Conservation (phyloP, 1,284 basidiomycete genomes). For the Heterobasidion occidentale region DNA sequence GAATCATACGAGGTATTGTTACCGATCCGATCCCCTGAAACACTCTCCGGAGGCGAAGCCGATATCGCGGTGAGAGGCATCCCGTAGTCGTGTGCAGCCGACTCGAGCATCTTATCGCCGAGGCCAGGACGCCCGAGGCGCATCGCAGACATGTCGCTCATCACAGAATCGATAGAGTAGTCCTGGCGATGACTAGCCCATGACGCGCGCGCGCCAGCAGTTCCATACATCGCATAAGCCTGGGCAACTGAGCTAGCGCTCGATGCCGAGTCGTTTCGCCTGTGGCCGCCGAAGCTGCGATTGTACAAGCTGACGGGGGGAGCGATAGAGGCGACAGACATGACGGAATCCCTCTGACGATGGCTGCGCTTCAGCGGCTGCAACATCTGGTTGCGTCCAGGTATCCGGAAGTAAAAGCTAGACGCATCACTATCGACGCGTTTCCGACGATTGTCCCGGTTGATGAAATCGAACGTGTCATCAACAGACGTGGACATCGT, state of each 20-base stretch:
- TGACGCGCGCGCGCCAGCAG: constrained; percentile 25
- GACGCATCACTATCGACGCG: constrained; percentile 72
- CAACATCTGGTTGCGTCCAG: constrained; percentile 18
- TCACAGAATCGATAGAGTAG: constrained; percentile 53
- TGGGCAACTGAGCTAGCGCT: constrained; percentile 47
- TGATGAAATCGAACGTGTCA: constrained; percentile 65
- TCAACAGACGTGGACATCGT: constrained; percentile 57
- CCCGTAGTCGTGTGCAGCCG: constrained; percentile 39
- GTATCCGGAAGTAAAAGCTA: constrained; percentile 58
- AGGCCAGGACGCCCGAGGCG: constrained; percentile 65
- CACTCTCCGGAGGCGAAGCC: constrained; percentile 52
- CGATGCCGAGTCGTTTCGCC: constrained; percentile 40
- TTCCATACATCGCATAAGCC: constrained; percentile 44
- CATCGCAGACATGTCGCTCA: constrained; percentile 54
- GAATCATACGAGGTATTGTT: constrained; percentile 48
- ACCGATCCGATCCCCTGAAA: constrained; percentile 16
- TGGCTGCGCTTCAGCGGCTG: constrained; percentile 31
- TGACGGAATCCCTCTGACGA: constrained; percentile 31
- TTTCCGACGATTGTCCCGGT: constrained; percentile 29
- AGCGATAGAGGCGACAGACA: constrained; percentile 41
- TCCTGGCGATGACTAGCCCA: constrained; percentile 39
- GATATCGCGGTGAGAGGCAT: constrained; percentile 60
- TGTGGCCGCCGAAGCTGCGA: constrained; percentile 40
- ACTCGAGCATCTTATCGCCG: constrained; percentile 85
- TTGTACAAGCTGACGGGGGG: constrained; percentile 72